These are phyloP conservation scores for Bipolaris cookei DNA, from an alignment of 2,329 filamentous ascomycete species.

Conservation along the genomic window DNA sequence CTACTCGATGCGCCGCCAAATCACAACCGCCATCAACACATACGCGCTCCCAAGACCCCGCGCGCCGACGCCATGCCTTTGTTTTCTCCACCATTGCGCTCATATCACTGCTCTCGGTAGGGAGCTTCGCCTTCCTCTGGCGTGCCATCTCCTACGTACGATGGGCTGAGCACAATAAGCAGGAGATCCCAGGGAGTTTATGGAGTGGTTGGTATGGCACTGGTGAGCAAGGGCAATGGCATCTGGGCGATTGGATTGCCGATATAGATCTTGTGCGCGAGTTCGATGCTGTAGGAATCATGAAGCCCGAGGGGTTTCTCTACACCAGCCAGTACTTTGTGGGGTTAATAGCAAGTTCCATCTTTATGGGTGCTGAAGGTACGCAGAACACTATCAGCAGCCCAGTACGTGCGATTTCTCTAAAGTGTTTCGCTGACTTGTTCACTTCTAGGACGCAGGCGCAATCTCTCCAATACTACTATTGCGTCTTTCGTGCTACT, in stretches of 20 bases:
- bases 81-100: conserved; percentile 56
- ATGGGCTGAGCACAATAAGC: conserved; percentile 55
- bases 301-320: conserved; percentile 63
- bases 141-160: conserved; percentile 57
- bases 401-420: not conserved
- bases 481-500: conserved; percentile 64
- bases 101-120: conserved; percentile 54
- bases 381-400: not conserved
- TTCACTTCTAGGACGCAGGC: conserved; percentile 53
- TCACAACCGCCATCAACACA: conserved; percentile 42
- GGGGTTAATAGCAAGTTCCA: conserved; percentile 61
- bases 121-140: conserved; percentile 54
- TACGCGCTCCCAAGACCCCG: conserved; percentile 42
- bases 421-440: conserved; percentile 1
- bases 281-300: conserved; percentile 62
- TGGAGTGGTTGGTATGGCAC: conserved; percentile 51
- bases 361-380: conserved; percentile 66
- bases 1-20: conserved; percentile 40
- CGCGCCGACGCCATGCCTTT: conserved; percentile 41
- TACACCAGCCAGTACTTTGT: conserved; percentile 68
- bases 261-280: conserved; percentile 61
- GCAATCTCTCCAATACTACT: conserved; percentile 58
- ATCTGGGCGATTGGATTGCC: conserved; percentile 60
- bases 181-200: conserved; percentile 51
- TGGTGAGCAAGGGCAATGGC: conserved; percentile 39